Evolutionary conservation across 140 eudicot genomes (phyloP).

Genomic region (Oenanthe javanica): DNA sequence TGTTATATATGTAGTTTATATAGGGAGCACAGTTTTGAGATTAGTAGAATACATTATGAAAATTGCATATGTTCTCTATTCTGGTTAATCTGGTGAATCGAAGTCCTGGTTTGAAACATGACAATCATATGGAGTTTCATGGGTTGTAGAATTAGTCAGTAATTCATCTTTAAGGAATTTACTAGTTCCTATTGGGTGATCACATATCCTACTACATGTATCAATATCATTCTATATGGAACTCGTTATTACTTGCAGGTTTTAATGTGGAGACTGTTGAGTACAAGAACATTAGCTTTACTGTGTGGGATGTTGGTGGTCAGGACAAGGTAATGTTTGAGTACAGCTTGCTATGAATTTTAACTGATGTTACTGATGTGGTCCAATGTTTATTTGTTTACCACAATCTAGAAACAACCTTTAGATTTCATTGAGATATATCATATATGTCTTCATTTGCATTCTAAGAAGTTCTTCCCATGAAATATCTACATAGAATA

Average conservation of each 20-base stretch:
- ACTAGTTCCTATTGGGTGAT: neutral
- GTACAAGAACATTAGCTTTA: slow-evolving; percentile 52
- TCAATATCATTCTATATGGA: neutral
- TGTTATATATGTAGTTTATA: neutral
- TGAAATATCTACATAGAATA: neutral
- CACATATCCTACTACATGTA: neutral
- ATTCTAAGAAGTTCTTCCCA: neutral
- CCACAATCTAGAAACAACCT: too few relatives aligned
- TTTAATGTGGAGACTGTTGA: slow-evolving; percentile 46
- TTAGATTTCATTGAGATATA: neutral
- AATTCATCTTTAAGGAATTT: neutral
- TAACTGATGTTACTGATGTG: neutral
- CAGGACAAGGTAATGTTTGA: slow-evolving; percentile 41
- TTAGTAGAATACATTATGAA: too few relatives aligned
- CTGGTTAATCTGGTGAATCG: neutral
- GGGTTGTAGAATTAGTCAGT: neutral
- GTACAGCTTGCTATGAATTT: neutral
- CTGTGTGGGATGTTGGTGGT: slow-evolving; percentile 61
- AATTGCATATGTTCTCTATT: neutral
- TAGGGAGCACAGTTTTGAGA: too few relatives aligned
- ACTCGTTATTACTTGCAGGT: slow-evolving; percentile 19
- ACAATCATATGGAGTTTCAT: neutral
- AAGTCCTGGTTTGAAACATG: neutral
- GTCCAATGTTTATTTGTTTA: too few relatives aligned
- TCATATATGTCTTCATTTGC: neutral